phyloP scores from a whole-genome alignment of 2,329 filamentous ascomycete species.

The Ascochyta rabiei region DNA sequence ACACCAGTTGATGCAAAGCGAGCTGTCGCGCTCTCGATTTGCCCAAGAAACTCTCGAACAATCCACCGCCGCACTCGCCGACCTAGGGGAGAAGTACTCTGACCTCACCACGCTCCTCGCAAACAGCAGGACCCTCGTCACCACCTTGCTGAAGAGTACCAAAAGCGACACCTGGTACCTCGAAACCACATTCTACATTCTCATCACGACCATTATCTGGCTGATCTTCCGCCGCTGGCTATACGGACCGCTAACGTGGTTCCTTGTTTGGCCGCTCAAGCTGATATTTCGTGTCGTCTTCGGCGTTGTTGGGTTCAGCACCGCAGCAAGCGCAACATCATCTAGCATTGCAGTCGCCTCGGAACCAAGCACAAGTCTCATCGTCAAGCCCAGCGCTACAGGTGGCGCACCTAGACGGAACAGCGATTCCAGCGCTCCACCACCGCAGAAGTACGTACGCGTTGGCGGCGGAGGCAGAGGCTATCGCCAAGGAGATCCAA shows the following conservation, averaged over 20 bases:
- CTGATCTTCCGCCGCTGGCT: conserved; percentile 81
- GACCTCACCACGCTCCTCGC: conserved; percentile 78
- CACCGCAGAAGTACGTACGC: conserved; percentile 47
- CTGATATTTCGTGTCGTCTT: conserved; percentile 66
- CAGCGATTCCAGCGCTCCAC: conserved; percentile 31
- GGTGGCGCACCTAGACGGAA: conserved; percentile 43
- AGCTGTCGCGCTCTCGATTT: conserved; percentile 85
- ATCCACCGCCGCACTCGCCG: conserved; percentile 79
- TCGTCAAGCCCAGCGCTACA: conserved; percentile 54
- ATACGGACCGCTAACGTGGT: conserved; percentile 90
- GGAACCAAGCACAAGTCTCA: conserved; percentile 44
- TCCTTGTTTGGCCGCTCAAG: conserved; percentile 82
- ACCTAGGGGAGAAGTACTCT: conserved; percentile 80
- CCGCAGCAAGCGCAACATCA: conserved; percentile 29
- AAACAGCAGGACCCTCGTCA: conserved; percentile 75
- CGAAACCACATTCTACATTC: conserved; percentile 83
- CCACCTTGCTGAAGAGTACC: conserved; percentile 80
- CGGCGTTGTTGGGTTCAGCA: conserved; percentile 61
- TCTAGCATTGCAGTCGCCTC: conserved; percentile 24
- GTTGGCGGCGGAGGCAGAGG: conserved; percentile 60
- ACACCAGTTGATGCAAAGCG: conserved; percentile 82
- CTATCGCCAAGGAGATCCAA: conserved; percentile 48
- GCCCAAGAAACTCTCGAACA: conserved; percentile 87
- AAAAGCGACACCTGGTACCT: conserved; percentile 99
- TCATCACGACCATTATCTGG: conserved; percentile 80